phyloP scores from a whole-genome alignment of 1,284 basidiomycete genomes.

The Leccinum solheimii region DNA sequence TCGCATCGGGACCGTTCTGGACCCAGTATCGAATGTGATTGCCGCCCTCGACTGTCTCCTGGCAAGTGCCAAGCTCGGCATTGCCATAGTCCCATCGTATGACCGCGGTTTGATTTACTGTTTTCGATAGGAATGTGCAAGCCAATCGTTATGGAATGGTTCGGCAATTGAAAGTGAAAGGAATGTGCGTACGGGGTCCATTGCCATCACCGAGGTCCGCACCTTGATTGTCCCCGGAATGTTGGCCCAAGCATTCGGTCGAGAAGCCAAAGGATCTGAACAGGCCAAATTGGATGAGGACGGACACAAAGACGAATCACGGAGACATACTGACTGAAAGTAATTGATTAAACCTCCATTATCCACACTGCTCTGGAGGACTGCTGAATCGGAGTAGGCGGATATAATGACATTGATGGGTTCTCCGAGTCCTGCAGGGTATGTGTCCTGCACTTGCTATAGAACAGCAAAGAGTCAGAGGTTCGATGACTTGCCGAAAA shows the following conservation, averaged over 20 bases:
- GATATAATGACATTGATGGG: conserved; percentile 88
- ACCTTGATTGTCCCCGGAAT: conserved; percentile 66
- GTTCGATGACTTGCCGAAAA: neutral
- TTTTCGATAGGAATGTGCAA: neutral
- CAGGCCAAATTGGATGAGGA: conserved; percentile 5
- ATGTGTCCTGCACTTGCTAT: conserved; percentile 61
- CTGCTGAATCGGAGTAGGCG: conserved; percentile 71
- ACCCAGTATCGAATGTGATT: conserved; percentile 91
- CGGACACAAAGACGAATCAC: neutral
- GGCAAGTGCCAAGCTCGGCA: conserved; percentile 74
- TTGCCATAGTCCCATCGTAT: conserved; percentile 83
- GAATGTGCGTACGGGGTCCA: conserved; percentile 53
- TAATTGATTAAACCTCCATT: conserved; percentile 84
- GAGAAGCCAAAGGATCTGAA: conserved; percentile 61
- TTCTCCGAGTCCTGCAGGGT: conserved; percentile 79
- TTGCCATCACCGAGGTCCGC: conserved; percentile 87
- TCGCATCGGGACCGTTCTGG: conserved; percentile 64
- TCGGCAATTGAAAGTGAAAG: conserved; percentile 13
- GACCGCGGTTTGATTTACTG: conserved; percentile 76
- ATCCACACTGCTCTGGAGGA: conserved; percentile 62
- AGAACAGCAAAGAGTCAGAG: neutral
- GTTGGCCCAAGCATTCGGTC: conserved; percentile 84
- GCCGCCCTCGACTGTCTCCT: conserved; percentile 86
- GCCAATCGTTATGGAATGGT: neutral
- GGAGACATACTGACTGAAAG: conserved; percentile 49